A percentile compares a stretch with the other conserved stretches of the same genome.
Evolutionary conservation across 2,329 filamentous ascomycete species (phyloP).

Genomic region (Elsinoe arachidis): DNA sequence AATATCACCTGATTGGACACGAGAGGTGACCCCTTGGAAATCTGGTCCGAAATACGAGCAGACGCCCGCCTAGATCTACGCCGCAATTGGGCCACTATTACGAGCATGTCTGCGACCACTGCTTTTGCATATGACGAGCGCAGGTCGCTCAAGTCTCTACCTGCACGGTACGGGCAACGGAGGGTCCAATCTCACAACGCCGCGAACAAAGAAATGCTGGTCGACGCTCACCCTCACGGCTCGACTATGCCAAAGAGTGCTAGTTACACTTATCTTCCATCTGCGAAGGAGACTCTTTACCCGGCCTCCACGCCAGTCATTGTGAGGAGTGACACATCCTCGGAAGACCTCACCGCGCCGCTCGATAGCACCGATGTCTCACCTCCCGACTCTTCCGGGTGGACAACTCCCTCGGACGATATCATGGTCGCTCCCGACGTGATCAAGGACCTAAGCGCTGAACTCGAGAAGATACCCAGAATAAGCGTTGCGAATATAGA

Average conservation of each 20-base stretch:
- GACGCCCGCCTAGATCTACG: neutral
- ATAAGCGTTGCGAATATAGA: conserved; percentile 16
- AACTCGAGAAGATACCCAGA: conserved; percentile 27
- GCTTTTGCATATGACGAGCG: neutral
- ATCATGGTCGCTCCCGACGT: conserved; percentile 23
- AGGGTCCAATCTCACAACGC: neutral
- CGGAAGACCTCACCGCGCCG: conserved; percentile 34
- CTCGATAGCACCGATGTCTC: conserved; percentile 28
- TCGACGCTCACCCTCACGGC: neutral
- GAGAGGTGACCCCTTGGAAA: neutral
- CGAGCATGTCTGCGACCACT: neutral
- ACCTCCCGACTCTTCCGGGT: conserved; percentile 34
- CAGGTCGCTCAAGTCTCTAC: neutral
- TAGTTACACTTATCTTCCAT: conserved; percentile 49
- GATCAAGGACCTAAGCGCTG: conserved; percentile 24
- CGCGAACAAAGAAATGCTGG: neutral
- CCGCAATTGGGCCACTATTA: neutral
- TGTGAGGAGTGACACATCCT: conserved; percentile 43
- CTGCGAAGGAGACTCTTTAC: conserved; percentile 25
- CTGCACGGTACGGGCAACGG: neutral
- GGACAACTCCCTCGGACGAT: conserved; percentile 35
- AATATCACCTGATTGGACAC: neutral
- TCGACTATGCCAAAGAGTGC: conserved; percentile 44
- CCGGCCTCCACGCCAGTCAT: conserved; percentile 24
- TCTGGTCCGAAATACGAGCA: neutral